These are phyloP conservation scores for Parascedosporium putredinis DNA, from an alignment of 2,329 filamentous ascomycete species.

Conservation along the genomic window DNA sequence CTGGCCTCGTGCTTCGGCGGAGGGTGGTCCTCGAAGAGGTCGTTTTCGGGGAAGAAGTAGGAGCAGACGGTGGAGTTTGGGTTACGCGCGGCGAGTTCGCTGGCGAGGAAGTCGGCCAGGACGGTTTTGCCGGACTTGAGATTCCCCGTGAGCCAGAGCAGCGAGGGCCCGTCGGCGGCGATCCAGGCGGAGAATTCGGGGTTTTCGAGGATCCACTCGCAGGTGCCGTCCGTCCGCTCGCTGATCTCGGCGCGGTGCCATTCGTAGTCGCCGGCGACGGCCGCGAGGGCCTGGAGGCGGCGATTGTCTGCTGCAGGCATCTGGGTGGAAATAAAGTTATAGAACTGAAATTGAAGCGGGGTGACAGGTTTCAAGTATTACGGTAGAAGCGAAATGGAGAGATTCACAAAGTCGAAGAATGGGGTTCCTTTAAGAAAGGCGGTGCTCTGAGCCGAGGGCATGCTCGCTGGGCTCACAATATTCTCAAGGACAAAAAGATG, in stretches of 20 bases:
- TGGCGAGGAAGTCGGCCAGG: background rate
- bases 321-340: background rate
- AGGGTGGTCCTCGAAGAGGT: background rate
- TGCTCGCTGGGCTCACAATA: too few relatives aligned
- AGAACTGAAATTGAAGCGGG: background rate
- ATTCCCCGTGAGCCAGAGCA: background rate
- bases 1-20: background rate
- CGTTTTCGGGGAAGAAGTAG: background rate
- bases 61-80: background rate
- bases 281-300: conserved; percentile 9
- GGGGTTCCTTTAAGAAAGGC: too few relatives aligned
- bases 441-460: too few relatives aligned
- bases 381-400: too few relatives aligned
- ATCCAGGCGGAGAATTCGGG: background rate
- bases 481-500: too few relatives aligned
- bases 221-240: background rate
- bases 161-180: background rate
- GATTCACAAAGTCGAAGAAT: too few relatives aligned
- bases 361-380: too few relatives aligned
- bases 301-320: conserved; percentile 9
- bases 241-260: conserved; percentile 1
- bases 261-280: conserved; percentile 9
- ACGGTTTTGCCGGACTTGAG: background rate
- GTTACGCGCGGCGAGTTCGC: background rate
- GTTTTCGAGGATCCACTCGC: background rate